Base-by-base conservation (phyloP, 192 early-diverging fungal species). In the Ambispora gerdemannii region DNA sequence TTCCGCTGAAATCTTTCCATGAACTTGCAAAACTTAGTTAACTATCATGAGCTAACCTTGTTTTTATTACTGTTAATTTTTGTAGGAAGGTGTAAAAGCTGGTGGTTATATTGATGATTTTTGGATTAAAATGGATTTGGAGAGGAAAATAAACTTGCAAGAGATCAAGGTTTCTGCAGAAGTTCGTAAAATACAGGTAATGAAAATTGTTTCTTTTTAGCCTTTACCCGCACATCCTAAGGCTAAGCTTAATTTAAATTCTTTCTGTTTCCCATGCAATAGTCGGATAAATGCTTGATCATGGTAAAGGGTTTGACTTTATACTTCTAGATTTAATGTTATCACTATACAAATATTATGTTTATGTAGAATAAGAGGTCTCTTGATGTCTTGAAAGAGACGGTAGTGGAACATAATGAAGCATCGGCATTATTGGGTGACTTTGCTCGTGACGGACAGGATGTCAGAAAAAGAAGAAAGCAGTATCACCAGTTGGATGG, bases 321-420 rank as follows among this genome's bases (percentile, higher is more conserved):
- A 63, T 63, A 63, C 32, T 35, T 63, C 61, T 19, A 63, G 61
- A 63, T 63, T 63, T 63, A 63, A 24, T 63, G 61, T 38, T 3
- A 63, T 43, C 34, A 47, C n/a, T 63, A 63, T 63, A 63, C 62
- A 63, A n/a, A n/a, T n/a, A n/a, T n/a, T n/a, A n/a, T 43, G 62
- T 63, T 63, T 63, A 63, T 63, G 62, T 47, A 63, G 62, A 63
- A 63, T 63, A 2, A 63, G n/a, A 63, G 62, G 36, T 63, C 62
- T 63, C 62, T 63, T 63, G 11, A 63, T 63, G 35, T 47, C 61
- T 38, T 63, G 62, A 63, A 63, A 63, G 36, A 27, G 6, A 63
- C n/a, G 62, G n/a, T 36, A 63, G 36, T 63, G 33, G 61, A 63
- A n/a, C 36, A 63, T 63, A 63, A 63, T 63, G 33, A 38, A 63